Conservation (phyloP, 164 flowering plant species). For the Dillenia suffruticosa region DNA sequence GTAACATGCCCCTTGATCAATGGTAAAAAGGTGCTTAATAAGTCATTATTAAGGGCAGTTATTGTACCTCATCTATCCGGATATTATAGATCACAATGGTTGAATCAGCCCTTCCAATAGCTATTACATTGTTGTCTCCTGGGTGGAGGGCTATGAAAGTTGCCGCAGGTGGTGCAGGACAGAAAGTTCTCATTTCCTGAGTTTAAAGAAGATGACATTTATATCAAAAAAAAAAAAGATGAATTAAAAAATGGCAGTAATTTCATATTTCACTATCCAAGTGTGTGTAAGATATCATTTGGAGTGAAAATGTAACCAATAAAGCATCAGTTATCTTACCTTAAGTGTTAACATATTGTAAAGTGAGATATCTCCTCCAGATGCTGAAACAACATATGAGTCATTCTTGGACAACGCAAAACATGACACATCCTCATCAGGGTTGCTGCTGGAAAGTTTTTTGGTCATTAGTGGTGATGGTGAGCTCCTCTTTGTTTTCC, state of each 20-base stretch:
- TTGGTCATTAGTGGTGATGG: conserved; percentile 31
- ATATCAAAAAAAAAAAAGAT: too few species aligned
- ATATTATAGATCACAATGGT: conserved; percentile 31
- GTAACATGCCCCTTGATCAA: too few species aligned
- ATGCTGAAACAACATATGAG: conserved; percentile 44
- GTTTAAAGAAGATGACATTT: background rate
- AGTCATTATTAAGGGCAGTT: too few species aligned
- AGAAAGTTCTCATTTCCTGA: conserved; percentile 38
- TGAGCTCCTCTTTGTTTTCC: conserved; percentile 16
- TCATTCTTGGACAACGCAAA: conserved; percentile 45
- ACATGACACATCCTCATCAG: conserved; percentile 34
- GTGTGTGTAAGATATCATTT: background rate
- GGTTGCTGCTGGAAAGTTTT: conserved; percentile 18
- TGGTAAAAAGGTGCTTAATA: too few species aligned
- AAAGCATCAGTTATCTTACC: conserved; percentile 16
- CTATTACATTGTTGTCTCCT: conserved; percentile 43
- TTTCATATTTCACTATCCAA: too few species aligned
- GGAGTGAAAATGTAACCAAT: background rate
- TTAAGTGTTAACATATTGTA: conserved; percentile 41
- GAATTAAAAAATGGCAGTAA: background rate
- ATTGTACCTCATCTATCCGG: conserved; percentile 26
- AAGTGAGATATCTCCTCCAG: conserved; percentile 46
- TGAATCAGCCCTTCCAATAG: conserved; percentile 46
- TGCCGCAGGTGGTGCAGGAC: conserved; percentile 43
- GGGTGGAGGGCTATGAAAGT: conserved; percentile 49